Percentiles rank a stretch among this genome's conserved stretches.
phyloP scores from a whole-genome alignment of 2,329 filamentous ascomycete genomes.

The Sporothrix humicola region DNA sequence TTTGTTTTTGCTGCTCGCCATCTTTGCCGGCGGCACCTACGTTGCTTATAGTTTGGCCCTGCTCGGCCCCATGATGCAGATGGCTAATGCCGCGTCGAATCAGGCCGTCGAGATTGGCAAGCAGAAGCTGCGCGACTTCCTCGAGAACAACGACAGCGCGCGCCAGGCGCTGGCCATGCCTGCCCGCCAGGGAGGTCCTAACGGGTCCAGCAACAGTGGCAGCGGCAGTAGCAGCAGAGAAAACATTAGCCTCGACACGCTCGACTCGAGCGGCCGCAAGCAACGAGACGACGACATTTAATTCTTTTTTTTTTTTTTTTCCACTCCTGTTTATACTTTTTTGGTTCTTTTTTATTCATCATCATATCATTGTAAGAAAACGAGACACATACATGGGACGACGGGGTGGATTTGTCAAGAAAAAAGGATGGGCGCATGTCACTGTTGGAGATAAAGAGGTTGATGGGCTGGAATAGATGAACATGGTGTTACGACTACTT shows the following conservation, averaged over 20 bases:
- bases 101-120: constrained; percentile 93
- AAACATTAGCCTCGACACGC: constrained; percentile 62
- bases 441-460: constrained; percentile 1
- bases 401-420: not conserved
- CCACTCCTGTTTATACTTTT: not conserved
- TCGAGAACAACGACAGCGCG: constrained; percentile 85
- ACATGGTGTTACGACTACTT: not conserved
- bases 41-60: constrained; percentile 93
- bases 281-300: constrained; percentile 66
- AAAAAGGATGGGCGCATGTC: not conserved
- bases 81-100: constrained; percentile 84
- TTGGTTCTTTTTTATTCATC: not conserved
- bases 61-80: constrained; percentile 93
- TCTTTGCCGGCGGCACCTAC: constrained; percentile 78
- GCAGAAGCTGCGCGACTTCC: constrained; percentile 85
- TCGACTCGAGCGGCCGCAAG: constrained; percentile 66
- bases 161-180: constrained; percentile 82
- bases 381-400: constrained; percentile 12
- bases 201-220: constrained; percentile 36
- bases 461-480: not conserved
- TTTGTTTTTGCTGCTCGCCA: constrained; percentile 71
- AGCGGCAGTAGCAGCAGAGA: constrained; percentile 47
- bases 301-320: constrained; percentile 30
- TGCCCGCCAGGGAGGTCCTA: constrained; percentile 41
- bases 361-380: not conserved